These are phyloP conservation scores for Arthrobotrys megalospora DNA, from an alignment of 2,329 filamentous ascomycete genomes.

Conservation along the genomic window DNA sequence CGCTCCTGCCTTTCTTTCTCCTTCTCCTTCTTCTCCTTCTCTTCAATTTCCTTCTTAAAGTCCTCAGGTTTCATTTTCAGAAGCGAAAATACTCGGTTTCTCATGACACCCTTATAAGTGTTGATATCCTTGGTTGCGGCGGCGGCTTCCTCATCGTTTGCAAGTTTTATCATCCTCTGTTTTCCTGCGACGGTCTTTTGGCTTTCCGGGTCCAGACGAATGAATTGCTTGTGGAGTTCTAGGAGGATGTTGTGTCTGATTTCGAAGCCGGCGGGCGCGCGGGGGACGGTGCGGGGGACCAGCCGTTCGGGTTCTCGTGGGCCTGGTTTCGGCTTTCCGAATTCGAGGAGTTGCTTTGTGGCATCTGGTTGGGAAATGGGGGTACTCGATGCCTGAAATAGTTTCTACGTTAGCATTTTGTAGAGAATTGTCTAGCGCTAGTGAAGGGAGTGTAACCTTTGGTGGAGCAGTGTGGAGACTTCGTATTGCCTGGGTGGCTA, in stretches of 20 bases:
- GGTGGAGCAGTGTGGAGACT: neutral
- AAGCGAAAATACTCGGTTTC: slow-evolving; percentile 81
- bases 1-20: slow-evolving; percentile 62
- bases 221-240: slow-evolving; percentile 73
- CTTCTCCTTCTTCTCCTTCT: slow-evolving; percentile 66
- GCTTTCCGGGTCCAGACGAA: slow-evolving; percentile 76
- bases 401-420: too few species aligned
- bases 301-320: slow-evolving; percentile 42
- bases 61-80: slow-evolving; percentile 80
- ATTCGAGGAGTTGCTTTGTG: slow-evolving; percentile 28
- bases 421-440: neutral
- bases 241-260: slow-evolving; percentile 28
- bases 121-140: slow-evolving; percentile 77
- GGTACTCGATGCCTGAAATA: slow-evolving; percentile 12
- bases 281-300: slow-evolving; percentile 33
- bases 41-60: slow-evolving; percentile 77
- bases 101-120: slow-evolving; percentile 88
- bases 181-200: slow-evolving; percentile 72
- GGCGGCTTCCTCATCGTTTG: slow-evolving; percentile 84
- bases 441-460: neutral
- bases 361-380: slow-evolving; percentile 22
- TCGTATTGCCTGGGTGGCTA: neutral
- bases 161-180: slow-evolving; percentile 76
- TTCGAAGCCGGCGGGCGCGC: slow-evolving; percentile 22
- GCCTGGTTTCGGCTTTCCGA: slow-evolving; percentile 27